These are phyloP conservation scores for Tylopilus subfusipes DNA, from an alignment of 768 basidiomycete genomes.

Conservation along the genomic window DNA sequence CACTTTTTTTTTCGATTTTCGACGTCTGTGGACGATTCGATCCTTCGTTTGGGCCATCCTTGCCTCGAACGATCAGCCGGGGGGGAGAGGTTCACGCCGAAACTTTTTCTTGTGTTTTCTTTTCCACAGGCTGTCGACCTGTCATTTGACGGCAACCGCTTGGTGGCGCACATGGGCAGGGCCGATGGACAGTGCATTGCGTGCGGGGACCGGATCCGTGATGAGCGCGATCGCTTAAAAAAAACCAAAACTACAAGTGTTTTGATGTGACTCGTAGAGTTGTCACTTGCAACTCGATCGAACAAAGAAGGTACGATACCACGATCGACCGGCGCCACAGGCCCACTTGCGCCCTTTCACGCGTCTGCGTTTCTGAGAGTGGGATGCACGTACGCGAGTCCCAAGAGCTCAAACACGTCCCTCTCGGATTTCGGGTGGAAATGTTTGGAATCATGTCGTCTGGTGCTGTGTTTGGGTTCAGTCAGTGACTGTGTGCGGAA, in stretches of 20 bases:
- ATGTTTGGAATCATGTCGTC: conserved; percentile 58
- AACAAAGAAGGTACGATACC: background rate
- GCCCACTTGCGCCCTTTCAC: conserved; percentile 21
- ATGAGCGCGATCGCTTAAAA: background rate
- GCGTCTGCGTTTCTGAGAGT: conserved; percentile 67
- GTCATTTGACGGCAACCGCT: background rate
- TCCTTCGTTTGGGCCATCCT: no score
- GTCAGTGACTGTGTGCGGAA: background rate
- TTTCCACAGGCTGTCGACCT: background rate
- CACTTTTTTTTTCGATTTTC: background rate
- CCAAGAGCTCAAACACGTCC: conserved; percentile 70
- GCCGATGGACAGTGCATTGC: no score
- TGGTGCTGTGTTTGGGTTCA: conserved; percentile 33
- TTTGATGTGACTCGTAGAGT: background rate
- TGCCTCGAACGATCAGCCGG: no score
- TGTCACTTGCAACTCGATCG: no score
- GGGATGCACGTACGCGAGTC: conserved; percentile 69
- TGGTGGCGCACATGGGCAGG: background rate
- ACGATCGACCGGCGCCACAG: conserved; percentile 9
- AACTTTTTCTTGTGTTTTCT: background rate
- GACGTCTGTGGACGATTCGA: no score
- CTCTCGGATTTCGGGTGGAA: conserved; percentile 62
- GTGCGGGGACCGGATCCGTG: background rate
- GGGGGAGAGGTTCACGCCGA: no score
- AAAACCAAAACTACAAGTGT: background rate